Evolutionary conservation across 768 basidiomycete genomes (phyloP).

Genomic region (Mycena haematopus): DNA sequence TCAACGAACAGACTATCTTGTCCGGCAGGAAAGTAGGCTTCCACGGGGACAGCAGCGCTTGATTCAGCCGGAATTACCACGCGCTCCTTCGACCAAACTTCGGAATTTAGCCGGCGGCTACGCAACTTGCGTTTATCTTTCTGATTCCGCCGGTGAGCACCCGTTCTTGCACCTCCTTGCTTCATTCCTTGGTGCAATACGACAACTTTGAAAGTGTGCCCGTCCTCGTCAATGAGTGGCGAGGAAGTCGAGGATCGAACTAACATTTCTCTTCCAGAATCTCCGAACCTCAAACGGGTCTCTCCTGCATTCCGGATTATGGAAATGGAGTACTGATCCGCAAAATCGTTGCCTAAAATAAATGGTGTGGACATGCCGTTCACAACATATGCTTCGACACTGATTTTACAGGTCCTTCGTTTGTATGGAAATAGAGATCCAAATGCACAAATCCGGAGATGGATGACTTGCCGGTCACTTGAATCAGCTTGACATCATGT

Average conservation of each 20-base stretch:
- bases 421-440: slow-evolving; percentile 34
- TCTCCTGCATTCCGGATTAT: slow-evolving; percentile 29
- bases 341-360: slow-evolving; percentile 41
- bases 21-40: neutral
- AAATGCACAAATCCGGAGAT: slow-evolving; percentile 40
- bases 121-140: neutral
- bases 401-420: slow-evolving; percentile 33
- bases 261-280: slow-evolving; percentile 6
- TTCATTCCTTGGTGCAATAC: neutral
- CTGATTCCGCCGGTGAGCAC: slow-evolving; percentile 1
- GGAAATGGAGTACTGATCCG: slow-evolving; percentile 41
- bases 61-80: slow-evolving; percentile 25
- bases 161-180: neutral
- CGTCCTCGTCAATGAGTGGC: slow-evolving; percentile 1
- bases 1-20: slow-evolving; percentile 23
- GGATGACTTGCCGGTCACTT: slow-evolving; percentile 14
- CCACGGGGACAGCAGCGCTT: slow-evolving; percentile 11
- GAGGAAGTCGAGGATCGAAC: neutral
- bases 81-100: slow-evolving; percentile 16
- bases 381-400: slow-evolving; percentile 39
- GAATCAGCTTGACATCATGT: neutral
- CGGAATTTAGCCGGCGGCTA: neutral
- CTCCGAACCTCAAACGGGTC: neutral
- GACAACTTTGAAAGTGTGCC: slow-evolving; percentile 17
- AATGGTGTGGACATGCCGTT: slow-evolving; percentile 39